Evolutionary conservation across 331 rosid genomes (phyloP), one percentile per base, ranked within the genome.

Genomic region (Acacia pycnantha): DNA sequence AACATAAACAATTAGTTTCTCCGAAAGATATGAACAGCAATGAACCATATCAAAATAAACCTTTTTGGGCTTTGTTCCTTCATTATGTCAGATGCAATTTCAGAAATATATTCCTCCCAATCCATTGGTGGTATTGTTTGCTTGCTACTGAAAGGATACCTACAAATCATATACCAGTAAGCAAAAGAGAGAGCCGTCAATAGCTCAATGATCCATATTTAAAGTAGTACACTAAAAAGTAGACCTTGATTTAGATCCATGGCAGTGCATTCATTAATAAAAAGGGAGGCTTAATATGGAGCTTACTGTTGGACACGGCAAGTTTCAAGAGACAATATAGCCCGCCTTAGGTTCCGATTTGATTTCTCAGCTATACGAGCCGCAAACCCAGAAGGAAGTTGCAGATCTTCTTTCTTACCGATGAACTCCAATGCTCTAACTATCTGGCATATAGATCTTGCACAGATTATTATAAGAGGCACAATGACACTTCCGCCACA

Each of bases 61-160:
- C 99, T 95, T 87, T 93, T 90, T 2, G 98, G 99, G 81, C 99
- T 93, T 88, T 95, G 99, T 86, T 95, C 99, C 83, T 92, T 93
- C 99, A 95, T 89, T 87, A 95, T 90, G 86, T 93, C 99, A 78
- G 98, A 87, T 24, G 97, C 92, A 81, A 95, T 90, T 90, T 95
- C 98, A 51, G 88, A 82, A 75, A 93, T 80, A 83, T 93, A 93
- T 86, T 95, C 99, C 83, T 95, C 99, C 98, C 98, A 95, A 84
- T 95, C 98, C 98, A 93, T 93, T 66, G 93, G 93, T 48, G 97
- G 73, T 82, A 95, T 93, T 68, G 87, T 44, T 79, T 95, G 99
- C 81, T 88, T 90, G 73, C 84, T 79, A 40, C 87, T 85, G 86
- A 95, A 93, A 70, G 99, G 99, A 90, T 95, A 95, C 85, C 99